Percentiles rank a stretch among this genome's conserved stretches.
Evolutionary conservation across 495 filamentous ascomycete species (phyloP).

Genomic region (Lindgomyces ingoldianus): DNA sequence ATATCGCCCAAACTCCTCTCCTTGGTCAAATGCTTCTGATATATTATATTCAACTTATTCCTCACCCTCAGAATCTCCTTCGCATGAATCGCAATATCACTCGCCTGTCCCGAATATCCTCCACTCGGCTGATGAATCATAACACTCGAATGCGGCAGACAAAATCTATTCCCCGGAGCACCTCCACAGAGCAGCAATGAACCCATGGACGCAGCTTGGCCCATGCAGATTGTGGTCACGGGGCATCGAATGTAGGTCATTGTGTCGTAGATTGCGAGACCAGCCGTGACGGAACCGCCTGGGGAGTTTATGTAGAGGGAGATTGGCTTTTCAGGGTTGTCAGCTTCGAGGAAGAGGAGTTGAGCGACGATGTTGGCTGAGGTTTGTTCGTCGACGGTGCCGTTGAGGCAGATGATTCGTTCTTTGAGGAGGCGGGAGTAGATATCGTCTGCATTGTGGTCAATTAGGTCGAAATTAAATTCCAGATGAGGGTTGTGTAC

Average conservation of each 20-base stretch:
- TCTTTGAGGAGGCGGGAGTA: conserved; percentile 58
- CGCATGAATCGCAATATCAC: conserved; percentile 93
- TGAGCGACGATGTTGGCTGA: conserved; percentile 93
- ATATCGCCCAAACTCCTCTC: conserved; percentile 73
- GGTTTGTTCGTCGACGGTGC: conserved; percentile 81
- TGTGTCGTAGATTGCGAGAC: conserved; percentile 96
- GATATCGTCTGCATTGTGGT: conserved; percentile 44
- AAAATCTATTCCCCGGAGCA: conserved; percentile 79
- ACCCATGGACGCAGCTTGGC: conserved; percentile 94
- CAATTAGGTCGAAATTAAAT: not conserved
- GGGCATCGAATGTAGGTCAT: conserved; percentile 96
- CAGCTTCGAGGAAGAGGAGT: conserved; percentile 96
- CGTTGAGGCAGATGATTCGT: conserved; percentile 94
- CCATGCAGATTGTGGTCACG: conserved; percentile 91
- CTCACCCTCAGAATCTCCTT: conserved; percentile 91
- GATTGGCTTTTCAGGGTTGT: conserved; percentile 89
- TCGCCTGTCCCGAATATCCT: conserved; percentile 86
- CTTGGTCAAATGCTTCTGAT: conserved; percentile 80
- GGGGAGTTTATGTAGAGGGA: conserved; percentile 98
- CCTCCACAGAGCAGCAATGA: conserved; percentile 85
- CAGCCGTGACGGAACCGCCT: conserved; percentile 90
- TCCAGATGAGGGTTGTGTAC: not conserved
- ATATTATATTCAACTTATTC: conserved; percentile 85
- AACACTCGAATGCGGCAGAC: conserved; percentile 85
- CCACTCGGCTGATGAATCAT: conserved; percentile 97